These are phyloP conservation scores for Ceratobasidium sp. DNA, from an alignment of 1,284 basidiomycete species.

Conservation along the genomic window DNA sequence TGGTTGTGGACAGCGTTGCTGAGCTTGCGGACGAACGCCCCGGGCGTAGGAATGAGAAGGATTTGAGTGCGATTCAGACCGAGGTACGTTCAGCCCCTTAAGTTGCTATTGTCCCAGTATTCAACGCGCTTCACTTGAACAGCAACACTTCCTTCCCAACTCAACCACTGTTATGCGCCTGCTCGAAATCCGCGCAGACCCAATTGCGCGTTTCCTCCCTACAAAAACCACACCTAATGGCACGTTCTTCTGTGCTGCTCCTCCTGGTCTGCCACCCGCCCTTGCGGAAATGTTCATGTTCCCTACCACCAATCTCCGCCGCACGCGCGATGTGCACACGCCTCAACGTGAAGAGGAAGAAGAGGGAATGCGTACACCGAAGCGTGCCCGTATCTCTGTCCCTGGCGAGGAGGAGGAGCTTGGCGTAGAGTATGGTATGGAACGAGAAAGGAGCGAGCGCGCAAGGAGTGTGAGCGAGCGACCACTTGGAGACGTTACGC, in stretches of 20 bases:
- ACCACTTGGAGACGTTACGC: conserved; percentile 34
- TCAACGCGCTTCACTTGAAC: conserved; percentile 17
- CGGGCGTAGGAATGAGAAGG: conserved; percentile 67
- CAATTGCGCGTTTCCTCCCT: conserved; percentile 85
- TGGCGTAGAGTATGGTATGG: conserved; percentile 63
- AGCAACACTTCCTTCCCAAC: conserved; percentile 82
- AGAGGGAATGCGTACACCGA: conserved; percentile 60
- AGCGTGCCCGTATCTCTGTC: conserved; percentile 67
- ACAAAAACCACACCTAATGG: conserved; percentile 75
- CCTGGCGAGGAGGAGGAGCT: conserved; percentile 66
- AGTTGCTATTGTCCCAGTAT: not conserved
- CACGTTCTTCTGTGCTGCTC: conserved; percentile 78
- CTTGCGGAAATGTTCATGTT: conserved; percentile 85
- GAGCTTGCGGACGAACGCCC: conserved; percentile 78
- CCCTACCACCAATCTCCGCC: conserved; percentile 64
- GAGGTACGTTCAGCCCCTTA: conserved; percentile 53
- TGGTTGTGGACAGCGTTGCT: conserved; percentile 73
- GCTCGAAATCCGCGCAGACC: conserved; percentile 85
- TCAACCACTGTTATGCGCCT: conserved; percentile 84
- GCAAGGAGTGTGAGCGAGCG: conserved; percentile 64
- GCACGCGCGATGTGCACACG: conserved; percentile 61
- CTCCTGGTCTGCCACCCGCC: conserved; percentile 82
- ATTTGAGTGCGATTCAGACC: conserved; percentile 78
- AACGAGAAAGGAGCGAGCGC: conserved; percentile 61
- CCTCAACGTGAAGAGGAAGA: conserved; percentile 12